phyloP scores from a whole-genome alignment of 2,329 filamentous ascomycete genomes.

The Cryphonectria carpinicola region DNA sequence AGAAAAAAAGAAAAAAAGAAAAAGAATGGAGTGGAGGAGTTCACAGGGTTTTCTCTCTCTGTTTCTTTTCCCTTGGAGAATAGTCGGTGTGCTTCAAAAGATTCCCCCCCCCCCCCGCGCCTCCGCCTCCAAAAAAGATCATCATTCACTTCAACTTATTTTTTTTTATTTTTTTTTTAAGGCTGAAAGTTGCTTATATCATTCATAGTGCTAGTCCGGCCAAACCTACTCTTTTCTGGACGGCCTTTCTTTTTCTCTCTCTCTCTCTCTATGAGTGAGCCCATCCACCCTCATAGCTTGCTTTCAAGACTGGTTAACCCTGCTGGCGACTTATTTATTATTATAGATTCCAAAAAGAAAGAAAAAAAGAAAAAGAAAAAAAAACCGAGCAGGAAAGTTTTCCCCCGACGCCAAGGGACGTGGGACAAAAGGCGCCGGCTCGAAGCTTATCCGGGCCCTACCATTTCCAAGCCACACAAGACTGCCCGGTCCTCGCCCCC shows the following conservation, averaged over 20 bases:
- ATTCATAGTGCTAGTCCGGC: not conserved
- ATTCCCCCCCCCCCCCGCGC: no score
- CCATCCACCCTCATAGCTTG: not conserved
- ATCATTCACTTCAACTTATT: not conserved
- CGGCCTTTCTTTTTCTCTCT: no score
- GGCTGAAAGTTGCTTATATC: not conserved
- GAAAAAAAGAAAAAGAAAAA: no score
- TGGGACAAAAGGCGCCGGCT: not conserved
- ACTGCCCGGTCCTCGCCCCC: not conserved
- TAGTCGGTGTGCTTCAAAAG: not conserved
- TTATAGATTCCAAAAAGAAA: no score
- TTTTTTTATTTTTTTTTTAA: not conserved
- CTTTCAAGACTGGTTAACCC: not conserved
- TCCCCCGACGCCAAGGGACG: not conserved
- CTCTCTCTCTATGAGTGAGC: no score
- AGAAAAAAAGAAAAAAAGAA: not conserved
- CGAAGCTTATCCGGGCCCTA: not conserved
- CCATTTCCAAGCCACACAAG: not conserved
- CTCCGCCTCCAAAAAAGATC: no score
- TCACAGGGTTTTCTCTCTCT: no score
- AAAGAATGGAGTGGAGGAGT: not conserved
- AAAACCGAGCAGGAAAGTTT: no score
- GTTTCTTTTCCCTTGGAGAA: no score
- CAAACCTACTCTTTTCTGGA: no score
- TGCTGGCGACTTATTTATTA: not conserved